phyloP scores from a whole-genome alignment of 768 basidiomycete species.

The Suillus luteus region DNA sequence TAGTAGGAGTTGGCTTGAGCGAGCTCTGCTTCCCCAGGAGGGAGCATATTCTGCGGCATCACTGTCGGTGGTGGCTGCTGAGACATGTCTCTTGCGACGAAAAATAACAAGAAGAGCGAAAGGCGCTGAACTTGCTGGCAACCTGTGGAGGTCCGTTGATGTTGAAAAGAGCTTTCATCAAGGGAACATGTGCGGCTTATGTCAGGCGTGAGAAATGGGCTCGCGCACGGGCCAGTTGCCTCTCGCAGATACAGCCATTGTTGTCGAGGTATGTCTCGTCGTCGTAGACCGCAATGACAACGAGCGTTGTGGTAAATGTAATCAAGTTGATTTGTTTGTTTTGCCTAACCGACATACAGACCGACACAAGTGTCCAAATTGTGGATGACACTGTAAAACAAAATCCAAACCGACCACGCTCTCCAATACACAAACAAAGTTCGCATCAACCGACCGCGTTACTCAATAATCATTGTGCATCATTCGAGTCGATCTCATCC shows the following conservation, averaged over 20 bases:
- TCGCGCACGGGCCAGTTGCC: slow-evolving; percentile 59
- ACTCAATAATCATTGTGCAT: background rate
- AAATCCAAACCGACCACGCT: slow-evolving; percentile 48
- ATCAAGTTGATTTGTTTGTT: slow-evolving; percentile 44
- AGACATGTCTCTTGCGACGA: slow-evolving; percentile 41
- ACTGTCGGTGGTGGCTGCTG: slow-evolving; percentile 49
- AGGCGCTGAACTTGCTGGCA: slow-evolving; percentile 15
- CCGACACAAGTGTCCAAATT: slow-evolving; percentile 68
- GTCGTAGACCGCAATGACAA: slow-evolving; percentile 33
- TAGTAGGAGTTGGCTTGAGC: slow-evolving; percentile 60
- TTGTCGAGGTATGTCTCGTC: slow-evolving; percentile 23
- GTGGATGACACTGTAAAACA: slow-evolving; percentile 78
- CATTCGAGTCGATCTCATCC: background rate
- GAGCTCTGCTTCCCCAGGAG: slow-evolving; percentile 55
- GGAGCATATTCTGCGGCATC: slow-evolving; percentile 64
- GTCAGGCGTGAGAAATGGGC: slow-evolving; percentile 42
- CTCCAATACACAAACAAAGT: slow-evolving; percentile 44
- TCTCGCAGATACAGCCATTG: slow-evolving; percentile 27
- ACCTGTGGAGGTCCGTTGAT: slow-evolving; percentile 27
- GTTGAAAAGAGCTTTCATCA: slow-evolving; percentile 32
- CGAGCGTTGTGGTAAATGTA: slow-evolving; percentile 31
- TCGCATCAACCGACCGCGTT: slow-evolving; percentile 5
- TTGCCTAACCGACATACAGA: slow-evolving; percentile 62
- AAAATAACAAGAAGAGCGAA: slow-evolving; percentile 17
- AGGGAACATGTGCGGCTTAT: slow-evolving; percentile 58